Conservation (phyloP, 106 monocot genomes). For the Dactylorhiza incarnata region DNA sequence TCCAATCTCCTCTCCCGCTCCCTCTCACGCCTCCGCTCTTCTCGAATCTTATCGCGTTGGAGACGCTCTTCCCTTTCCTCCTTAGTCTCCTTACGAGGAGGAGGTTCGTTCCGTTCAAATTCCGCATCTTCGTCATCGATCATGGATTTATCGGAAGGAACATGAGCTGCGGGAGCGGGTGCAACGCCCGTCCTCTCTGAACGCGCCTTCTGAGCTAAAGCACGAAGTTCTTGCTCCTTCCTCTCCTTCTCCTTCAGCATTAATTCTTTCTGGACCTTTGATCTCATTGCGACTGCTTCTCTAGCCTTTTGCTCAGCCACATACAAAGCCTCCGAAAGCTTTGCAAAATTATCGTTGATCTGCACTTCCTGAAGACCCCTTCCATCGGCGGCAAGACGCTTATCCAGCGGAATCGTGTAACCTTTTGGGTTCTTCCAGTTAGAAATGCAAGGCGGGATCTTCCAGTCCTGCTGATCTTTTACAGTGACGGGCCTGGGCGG, state of each 20-base stretch:
- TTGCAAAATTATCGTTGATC: slow-evolving; percentile 95
- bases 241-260: slow-evolving; percentile 88
- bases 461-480: slow-evolving; percentile 97
- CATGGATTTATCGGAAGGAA: slow-evolving; percentile 21
- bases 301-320: slow-evolving; percentile 95
- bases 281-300: slow-evolving; percentile 88
- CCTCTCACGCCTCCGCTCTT: slow-evolving; percentile 80
- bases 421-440: slow-evolving; percentile 99
- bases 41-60: slow-evolving; percentile 79
- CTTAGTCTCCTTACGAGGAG: slow-evolving; percentile 48
- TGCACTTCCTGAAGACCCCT: slow-evolving; percentile 95
- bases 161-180: slow-evolving; percentile 40
- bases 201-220: slow-evolving; percentile 77
- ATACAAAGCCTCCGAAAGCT: slow-evolving; percentile 80
- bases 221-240: slow-evolving; percentile 88
- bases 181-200: slow-evolving; percentile 80
- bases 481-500: slow-evolving; percentile 93
- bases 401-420: slow-evolving; percentile 93
- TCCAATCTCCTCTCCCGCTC: slow-evolving; percentile 93
- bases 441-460: slow-evolving; percentile 98
- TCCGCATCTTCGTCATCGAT: slow-evolving; percentile 36
- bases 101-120: slow-evolving; percentile 23
- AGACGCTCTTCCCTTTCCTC: slow-evolving; percentile 76
- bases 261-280: slow-evolving; percentile 89
- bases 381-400: slow-evolving; percentile 88